Evolutionary conservation across 179 eudicot genomes (phyloP).

Genomic region (Camellia oleifera): DNA sequence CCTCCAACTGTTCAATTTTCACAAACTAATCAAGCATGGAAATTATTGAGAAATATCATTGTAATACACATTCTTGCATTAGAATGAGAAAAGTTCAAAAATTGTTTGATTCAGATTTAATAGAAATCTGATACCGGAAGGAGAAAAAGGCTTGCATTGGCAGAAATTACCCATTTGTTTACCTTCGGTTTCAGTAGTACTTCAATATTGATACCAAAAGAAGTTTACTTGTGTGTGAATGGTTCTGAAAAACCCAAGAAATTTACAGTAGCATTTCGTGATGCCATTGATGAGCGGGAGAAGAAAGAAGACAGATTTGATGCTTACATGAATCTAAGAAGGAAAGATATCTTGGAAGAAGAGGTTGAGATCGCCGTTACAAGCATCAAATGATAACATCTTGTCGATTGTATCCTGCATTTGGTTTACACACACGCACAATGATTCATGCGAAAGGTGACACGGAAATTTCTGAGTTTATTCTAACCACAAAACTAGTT

Average conservation of each 20-base stretch:
- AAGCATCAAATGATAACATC: slow-evolving; percentile 50
- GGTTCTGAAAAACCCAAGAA: slow-evolving; percentile 16
- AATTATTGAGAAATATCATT: background rate
- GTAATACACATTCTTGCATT: too few species aligned
- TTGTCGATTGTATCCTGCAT: slow-evolving; percentile 65
- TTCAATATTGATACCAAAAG: background rate
- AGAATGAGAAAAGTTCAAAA: too few species aligned
- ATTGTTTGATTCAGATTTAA: too few species aligned
- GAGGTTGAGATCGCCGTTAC: slow-evolving; percentile 38
- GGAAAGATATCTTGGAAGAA: slow-evolving; percentile 42
- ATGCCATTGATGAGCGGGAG: background rate
- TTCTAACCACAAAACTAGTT: background rate
- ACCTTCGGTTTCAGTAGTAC: background rate
- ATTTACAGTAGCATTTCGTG: slow-evolving; percentile 2
- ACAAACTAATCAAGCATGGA: background rate
- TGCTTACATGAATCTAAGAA: slow-evolving; percentile 13
- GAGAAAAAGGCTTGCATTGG: background rate
- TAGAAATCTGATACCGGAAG: background rate
- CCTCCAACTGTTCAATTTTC: background rate
- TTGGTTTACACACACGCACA: background rate
- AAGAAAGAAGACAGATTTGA: background rate
- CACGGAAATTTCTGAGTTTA: background rate
- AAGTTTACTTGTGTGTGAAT: background rate
- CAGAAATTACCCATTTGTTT: background rate
- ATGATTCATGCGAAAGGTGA: background rate